Percentiles rank a stretch among this genome's conserved stretches.
These are phyloP conservation scores for Russula ochroleuca DNA, from an alignment of 768 basidiomycete genomes.

Conservation along the genomic window DNA sequence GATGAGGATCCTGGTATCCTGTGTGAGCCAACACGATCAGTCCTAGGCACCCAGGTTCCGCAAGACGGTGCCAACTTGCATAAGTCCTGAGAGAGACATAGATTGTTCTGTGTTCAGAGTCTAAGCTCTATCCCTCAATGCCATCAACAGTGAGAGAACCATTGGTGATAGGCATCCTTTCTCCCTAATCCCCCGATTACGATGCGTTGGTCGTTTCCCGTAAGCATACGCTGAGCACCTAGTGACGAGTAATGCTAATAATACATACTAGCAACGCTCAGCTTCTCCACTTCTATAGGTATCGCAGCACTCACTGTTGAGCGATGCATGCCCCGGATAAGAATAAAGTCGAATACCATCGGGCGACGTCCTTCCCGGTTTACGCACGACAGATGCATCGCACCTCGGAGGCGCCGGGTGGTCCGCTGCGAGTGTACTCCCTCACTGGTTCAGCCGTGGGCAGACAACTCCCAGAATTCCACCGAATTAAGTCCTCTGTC, in stretches of 20 bases:
- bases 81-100: not conserved
- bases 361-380: not conserved
- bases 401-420: too few relatives aligned
- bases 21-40: not conserved
- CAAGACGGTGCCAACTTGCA: not conserved
- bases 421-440: too few relatives aligned
- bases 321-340: too few relatives aligned
- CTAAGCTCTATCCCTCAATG: not conserved
- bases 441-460: too few relatives aligned
- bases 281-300: not conserved
- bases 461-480: too few relatives aligned
- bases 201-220: not conserved
- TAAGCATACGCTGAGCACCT: not conserved
- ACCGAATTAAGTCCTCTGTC: too few relatives aligned
- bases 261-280: not conserved
- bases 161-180: not conserved
- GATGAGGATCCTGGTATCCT: not conserved
- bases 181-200: not conserved
- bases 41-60: not conserved
- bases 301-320: too few relatives aligned
- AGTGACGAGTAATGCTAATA: not conserved
- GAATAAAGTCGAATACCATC: not conserved
- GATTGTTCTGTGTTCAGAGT: not conserved
- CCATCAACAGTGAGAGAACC: not conserved
- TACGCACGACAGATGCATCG: not conserved